Evolutionary conservation across 2,329 filamentous ascomycete genomes (phyloP), one percentile per base, ranked within the genome.

Genomic region (Aspergillus phoenicis): DNA sequence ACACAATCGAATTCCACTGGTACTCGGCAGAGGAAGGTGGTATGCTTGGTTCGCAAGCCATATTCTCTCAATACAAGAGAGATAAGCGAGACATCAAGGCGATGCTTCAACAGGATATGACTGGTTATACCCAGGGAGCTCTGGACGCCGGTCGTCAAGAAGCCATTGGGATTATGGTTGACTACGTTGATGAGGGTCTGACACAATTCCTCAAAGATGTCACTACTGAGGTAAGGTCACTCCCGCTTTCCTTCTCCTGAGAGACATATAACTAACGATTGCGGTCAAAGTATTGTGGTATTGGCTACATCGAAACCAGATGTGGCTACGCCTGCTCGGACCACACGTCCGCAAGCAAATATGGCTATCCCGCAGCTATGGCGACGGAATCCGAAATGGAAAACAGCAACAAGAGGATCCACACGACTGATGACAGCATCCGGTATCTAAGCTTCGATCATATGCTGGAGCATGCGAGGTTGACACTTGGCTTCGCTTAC

Each of bases 41-140:
- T 36, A 82, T 97, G 49, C 84, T 96, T 3, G 93, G 93, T 61
- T 94, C 90, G 70, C 93, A 97, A 76, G 93, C 91, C 58, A 91
- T 98, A 75, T 98, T 97, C 82, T 84, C 85, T 54, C 80, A 85
- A 7, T 98, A 98, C 73, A 88, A 91, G 77, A 87, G 88, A 74
- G 78, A 85, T 22, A 84, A 85, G 33, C 85, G 89, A 26, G 87
- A 94, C 66, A 84, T 98, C 76, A 96, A 94, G 80, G 94, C 94
- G 36, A 98, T 98, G 95, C 85, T 98, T 58, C 94, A 98, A 81
- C 94, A 98, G 78, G 94, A 98, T 77, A 98, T 98, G 94, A 96
- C 92, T 1, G 94, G 94, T 17, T 97, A 90, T 74, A 85, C 93
- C 5, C 87, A 93, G 74, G 89, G 88, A 70, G 96, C 93, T 0